These are phyloP conservation scores for Jatropha curcas DNA, from an alignment of 345 rosid species.

Conservation along the genomic window DNA sequence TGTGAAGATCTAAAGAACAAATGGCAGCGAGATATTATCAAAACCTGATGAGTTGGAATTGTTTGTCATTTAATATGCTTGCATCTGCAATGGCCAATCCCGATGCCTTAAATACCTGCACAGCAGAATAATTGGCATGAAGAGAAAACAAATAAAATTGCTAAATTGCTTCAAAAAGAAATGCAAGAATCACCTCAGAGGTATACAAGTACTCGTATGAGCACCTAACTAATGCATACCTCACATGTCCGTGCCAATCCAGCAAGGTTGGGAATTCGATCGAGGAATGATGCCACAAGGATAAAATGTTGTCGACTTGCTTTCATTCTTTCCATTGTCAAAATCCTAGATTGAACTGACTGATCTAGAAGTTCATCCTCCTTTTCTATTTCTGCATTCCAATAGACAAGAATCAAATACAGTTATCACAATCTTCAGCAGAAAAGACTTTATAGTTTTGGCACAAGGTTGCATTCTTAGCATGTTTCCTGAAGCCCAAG, in stretches of 20 bases:
- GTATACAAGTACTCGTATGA: neutral
- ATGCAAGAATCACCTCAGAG: neutral
- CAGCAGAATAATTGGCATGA: slow-evolving; percentile 20
- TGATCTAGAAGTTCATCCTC: slow-evolving; percentile 79
- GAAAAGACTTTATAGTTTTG: neutral
- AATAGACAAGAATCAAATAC: slow-evolving; percentile 10
- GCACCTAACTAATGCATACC: slow-evolving; percentile 41
- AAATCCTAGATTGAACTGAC: slow-evolving; percentile 66
- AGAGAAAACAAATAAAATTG: neutral
- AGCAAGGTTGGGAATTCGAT: slow-evolving; percentile 95
- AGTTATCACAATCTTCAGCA: neutral
- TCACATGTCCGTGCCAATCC: slow-evolving; percentile 96
- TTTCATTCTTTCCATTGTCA: slow-evolving; percentile 56
- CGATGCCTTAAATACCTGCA: slow-evolving; percentile 80
- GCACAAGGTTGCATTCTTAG: neutral
- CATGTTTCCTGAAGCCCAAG: neutral
- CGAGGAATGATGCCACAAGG: slow-evolving; percentile 86
- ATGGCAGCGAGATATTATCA: slow-evolving; percentile 1
- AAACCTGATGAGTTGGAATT: slow-evolving; percentile 93
- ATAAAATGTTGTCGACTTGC: slow-evolving; percentile 73
- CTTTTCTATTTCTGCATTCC: slow-evolving; percentile 72
- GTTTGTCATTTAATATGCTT: slow-evolving; percentile 70
- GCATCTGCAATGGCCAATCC: slow-evolving; percentile 76
- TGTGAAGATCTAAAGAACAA: slow-evolving; percentile 13
- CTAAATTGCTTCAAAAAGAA: neutral